Evolutionary conservation across 2,329 filamentous ascomycete species (phyloP), one percentile per base, ranked within the genome.

Genomic region (Aspergillus texensis): DNA sequence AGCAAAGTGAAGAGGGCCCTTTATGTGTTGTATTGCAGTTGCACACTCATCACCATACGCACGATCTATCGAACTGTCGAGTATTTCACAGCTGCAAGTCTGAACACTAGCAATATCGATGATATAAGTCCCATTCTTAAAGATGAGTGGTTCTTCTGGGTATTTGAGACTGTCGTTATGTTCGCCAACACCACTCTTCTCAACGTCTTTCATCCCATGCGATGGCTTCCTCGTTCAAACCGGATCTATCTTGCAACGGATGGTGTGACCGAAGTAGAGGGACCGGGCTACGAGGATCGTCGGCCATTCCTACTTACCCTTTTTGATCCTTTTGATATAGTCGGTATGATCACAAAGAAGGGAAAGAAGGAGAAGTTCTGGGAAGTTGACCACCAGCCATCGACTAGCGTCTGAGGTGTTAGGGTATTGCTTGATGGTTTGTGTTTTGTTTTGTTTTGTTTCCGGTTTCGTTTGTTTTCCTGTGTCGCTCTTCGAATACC

Each of bases 131-230:
- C 74, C 1, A 46, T 75, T 19, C 59, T 76, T 58, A 77, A 76
- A 48, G 78, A 83, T 56, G 84, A 87, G 61, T 80, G 79, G 69
- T 84, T 82, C 66, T 84, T 86, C 64, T 87, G 82, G 80, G 74
- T 86, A 36, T 85, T 87, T 62, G 85, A 87, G 67, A 80, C 78
- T 5, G 70, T 75, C 3, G 79, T 85, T 58, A 85, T 87, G 80
- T 81, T 84, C 21, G 65, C 79, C 56, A 85, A 85, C 65, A 83
- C 81, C 14, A 76, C 79, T 5, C 66, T 86, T 58, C 74, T 86
- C n/a, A 85, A 85, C 63, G 61, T 83, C 24, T 84, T 79, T 54
- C 84, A 85, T 60, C 84, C 84, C 0, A 83, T 82, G 43, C 79
- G 75, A 39, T 81, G 78, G 32, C 73, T 87, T 8, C 85, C 85